Conservation (phyloP, 257 asterid species). For the Verbascum thapsus region DNA sequence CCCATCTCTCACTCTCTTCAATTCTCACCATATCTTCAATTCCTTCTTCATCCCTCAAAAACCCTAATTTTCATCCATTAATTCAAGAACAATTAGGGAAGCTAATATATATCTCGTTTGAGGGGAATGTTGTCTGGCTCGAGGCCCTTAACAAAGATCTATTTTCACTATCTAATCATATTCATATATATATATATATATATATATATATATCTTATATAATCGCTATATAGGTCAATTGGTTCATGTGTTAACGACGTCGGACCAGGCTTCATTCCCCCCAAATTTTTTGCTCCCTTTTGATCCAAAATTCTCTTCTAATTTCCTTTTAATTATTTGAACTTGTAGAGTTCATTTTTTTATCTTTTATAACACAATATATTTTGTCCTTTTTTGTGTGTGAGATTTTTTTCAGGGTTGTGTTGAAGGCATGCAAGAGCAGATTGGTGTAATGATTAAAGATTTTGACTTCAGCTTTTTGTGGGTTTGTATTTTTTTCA, state of each 20-base stretch:
- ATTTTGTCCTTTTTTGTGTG: neutral
- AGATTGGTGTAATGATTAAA: conserved; percentile 62
- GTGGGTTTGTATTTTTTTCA: conserved; percentile 11
- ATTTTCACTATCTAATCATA: neutral
- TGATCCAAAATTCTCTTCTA: no score
- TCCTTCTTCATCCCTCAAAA: conserved; percentile 13
- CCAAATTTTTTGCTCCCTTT: conserved; percentile 54
- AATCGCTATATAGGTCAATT: neutral
- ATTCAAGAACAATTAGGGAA: conserved; percentile 20
- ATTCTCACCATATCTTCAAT: neutral
- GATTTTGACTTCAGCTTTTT: conserved; percentile 25
- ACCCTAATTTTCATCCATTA: neutral
- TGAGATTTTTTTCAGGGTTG: conserved; percentile 6
- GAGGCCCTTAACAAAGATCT: conserved; percentile 71
- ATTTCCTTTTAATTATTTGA: no score
- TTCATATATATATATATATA: no score
- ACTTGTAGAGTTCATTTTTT: no score
- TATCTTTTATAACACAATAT: neutral
- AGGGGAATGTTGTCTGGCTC: conserved; percentile 99
- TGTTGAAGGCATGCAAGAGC: conserved; percentile 37
- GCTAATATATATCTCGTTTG: conserved; percentile 50
- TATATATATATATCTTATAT: neutral
- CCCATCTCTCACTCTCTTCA: conserved; percentile 3
- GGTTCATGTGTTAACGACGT: conserved; percentile 48
- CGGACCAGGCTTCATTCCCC: conserved; percentile 99